These are phyloP conservation scores for Mycena filopes DNA, from an alignment of 768 basidiomycete species.

Conservation along the genomic window DNA sequence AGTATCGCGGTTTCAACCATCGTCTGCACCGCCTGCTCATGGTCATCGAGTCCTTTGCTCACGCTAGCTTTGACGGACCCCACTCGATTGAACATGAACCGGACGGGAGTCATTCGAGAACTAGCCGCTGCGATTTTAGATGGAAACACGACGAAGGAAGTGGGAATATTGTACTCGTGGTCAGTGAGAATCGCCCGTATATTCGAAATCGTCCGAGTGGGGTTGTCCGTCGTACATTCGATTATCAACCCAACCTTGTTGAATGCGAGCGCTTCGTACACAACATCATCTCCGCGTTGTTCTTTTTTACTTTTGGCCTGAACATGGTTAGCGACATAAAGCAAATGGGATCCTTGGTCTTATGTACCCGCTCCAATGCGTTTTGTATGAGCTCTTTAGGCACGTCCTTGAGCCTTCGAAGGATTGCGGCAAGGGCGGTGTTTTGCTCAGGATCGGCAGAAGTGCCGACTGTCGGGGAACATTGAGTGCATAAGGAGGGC, in stretches of 20 bases:
- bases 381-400: conserved; percentile 61
- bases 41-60: conserved; percentile 40
- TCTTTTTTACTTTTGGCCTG: conserved; percentile 51
- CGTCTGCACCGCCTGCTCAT: conserved; percentile 9
- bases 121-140: conserved; percentile 35
- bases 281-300: conserved; percentile 46
- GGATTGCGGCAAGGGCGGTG: conserved; percentile 46
- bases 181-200: conserved; percentile 49
- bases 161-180: conserved; percentile 44
- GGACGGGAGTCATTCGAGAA: conserved; percentile 55
- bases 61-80: conserved; percentile 53
- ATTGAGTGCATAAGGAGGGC: not conserved
- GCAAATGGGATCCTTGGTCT: not conserved
- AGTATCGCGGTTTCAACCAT: conserved; percentile 50
- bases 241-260: conserved; percentile 56
- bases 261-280: conserved; percentile 56
- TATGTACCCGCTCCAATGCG: conserved; percentile 51
- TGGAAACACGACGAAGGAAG: not conserved
- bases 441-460: conserved; percentile 56
- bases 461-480: conserved; percentile 42
- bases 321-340: not conserved
- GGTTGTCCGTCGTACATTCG: conserved; percentile 57
- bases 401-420: conserved; percentile 55
- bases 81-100: conserved; percentile 55
- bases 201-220: conserved; percentile 54